phyloP scores from a whole-genome alignment of 495 filamentous ascomycete species.

The Umbilicaria muhlenbergii region DNA sequence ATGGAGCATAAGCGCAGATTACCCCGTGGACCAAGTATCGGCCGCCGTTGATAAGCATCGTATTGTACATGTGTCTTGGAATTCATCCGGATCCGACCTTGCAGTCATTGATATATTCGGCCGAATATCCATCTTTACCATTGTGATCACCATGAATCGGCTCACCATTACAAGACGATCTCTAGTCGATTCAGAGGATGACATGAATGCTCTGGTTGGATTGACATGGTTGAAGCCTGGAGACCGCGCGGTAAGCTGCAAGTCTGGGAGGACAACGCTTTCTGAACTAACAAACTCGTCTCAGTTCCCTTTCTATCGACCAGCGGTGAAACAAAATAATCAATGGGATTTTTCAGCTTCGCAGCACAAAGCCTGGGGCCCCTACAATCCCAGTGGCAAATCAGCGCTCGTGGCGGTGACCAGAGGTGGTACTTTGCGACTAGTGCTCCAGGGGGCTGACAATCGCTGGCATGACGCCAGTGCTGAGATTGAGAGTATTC shows the following conservation, averaged over 20 bases:
- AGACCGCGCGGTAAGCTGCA: constrained; percentile 33
- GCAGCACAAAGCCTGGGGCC: constrained; percentile 37
- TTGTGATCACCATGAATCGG: constrained; percentile 49
- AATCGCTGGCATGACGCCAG: constrained; percentile 49
- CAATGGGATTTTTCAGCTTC: constrained; percentile 36
- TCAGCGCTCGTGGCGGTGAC: constrained; percentile 57
- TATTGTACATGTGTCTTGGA: constrained; percentile 68
- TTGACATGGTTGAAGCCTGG: constrained; percentile 59
- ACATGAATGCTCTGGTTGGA: constrained; percentile 62
- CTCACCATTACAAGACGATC: constrained; percentile 38
- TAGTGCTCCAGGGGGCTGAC: constrained; percentile 56
- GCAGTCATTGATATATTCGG: constrained; percentile 63
- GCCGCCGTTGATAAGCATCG: constrained; percentile 37
- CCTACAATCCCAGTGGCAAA: constrained; percentile 51
- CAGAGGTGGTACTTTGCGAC: constrained; percentile 47
- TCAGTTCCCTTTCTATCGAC: constrained; percentile 27
- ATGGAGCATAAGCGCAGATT: constrained; percentile 62
- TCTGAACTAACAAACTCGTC: background rate
- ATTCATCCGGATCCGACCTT: constrained; percentile 52
- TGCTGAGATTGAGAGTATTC: constrained; percentile 52
- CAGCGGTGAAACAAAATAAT: constrained; percentile 28
- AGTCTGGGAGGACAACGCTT: constrained; percentile 1
- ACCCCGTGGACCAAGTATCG: constrained; percentile 24
- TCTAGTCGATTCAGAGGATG: constrained; percentile 46
- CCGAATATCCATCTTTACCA: constrained; percentile 50